A percentile compares a stretch with the other conserved stretches of the same genome.
phyloP scores from a whole-genome alignment of 2,329 filamentous ascomycete species.

The Ophiostoma perfectum region DNA sequence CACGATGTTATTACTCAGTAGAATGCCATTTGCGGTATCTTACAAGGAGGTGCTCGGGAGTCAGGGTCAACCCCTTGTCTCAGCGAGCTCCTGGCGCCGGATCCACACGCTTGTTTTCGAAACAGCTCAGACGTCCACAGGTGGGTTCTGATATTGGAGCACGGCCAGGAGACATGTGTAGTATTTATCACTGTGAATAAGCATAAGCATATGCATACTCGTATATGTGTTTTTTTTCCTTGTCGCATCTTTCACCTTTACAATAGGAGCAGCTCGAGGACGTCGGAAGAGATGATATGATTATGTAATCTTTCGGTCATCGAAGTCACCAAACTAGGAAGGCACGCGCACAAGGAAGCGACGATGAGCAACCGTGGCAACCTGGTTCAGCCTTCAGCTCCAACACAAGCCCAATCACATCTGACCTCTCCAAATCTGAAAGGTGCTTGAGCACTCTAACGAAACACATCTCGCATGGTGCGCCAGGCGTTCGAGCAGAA shows the following conservation, averaged over 20 bases:
- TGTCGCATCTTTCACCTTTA: too few species aligned
- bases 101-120: constrained; percentile 10
- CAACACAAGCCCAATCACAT: neutral
- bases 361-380: neutral
- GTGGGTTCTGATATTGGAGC: neutral
- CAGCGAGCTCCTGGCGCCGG: constrained; percentile 6
- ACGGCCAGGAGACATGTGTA: neutral
- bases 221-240: too few species aligned
- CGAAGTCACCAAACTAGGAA: neutral
- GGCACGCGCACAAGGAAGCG: neutral
- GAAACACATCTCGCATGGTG: too few species aligned
- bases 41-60: constrained; percentile 5
- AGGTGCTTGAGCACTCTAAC: too few species aligned
- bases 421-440: too few species aligned
- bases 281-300: neutral
- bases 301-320: neutral
- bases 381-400: neutral
- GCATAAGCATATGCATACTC: neutral
- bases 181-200: too few species aligned
- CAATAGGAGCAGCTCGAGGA: too few species aligned
- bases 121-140: neutral
- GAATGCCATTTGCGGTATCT: neutral
- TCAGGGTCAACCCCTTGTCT: constrained; percentile 10
- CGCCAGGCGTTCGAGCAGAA: too few species aligned
- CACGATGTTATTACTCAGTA: too few species aligned